Percentiles rank a stretch among this genome's conserved stretches.
Evolutionary conservation across 2,329 filamentous ascomycete species (phyloP).

Genomic region (Penicillium sp.): DNA sequence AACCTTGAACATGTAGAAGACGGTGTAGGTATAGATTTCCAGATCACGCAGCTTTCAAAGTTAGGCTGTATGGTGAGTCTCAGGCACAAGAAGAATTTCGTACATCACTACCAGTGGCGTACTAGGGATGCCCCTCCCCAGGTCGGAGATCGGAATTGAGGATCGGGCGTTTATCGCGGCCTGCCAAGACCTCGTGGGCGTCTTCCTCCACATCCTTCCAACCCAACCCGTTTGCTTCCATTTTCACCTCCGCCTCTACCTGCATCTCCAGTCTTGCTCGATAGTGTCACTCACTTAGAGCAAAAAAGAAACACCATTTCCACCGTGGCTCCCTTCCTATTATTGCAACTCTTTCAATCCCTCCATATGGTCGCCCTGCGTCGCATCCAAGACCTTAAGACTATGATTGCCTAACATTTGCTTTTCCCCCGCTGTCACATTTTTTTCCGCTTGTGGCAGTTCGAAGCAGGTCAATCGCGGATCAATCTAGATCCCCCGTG

Average conservation of each 20-base stretch:
- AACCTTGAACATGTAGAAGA: background rate
- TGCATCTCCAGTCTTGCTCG: background rate
- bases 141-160: background rate
- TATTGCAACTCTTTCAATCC: background rate
- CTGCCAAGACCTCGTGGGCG: background rate
- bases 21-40: background rate
- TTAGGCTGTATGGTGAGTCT: background rate
- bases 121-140: too few relatives aligned
- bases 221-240: background rate
- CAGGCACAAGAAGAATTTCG: background rate
- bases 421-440: slow-evolving; percentile 16
- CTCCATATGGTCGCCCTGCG: slow-evolving; percentile 20
- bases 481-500: background rate
- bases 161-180: background rate
- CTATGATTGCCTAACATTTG: slow-evolving; percentile 44
- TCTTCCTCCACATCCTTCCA: background rate
- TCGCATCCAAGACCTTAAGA: slow-evolving; percentile 15
- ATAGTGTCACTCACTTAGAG: background rate
- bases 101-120: background rate
- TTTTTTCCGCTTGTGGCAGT: slow-evolving; percentile 2
- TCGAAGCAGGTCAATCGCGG: slow-evolving; percentile 3
- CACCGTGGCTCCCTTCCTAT: background rate
- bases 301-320: background rate
- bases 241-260: background rate
- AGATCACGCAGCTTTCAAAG: background rate